These are phyloP conservation scores for Pachysolen tannophilus DNA, from an alignment of 805 yeast species.

Conservation along the genomic window DNA sequence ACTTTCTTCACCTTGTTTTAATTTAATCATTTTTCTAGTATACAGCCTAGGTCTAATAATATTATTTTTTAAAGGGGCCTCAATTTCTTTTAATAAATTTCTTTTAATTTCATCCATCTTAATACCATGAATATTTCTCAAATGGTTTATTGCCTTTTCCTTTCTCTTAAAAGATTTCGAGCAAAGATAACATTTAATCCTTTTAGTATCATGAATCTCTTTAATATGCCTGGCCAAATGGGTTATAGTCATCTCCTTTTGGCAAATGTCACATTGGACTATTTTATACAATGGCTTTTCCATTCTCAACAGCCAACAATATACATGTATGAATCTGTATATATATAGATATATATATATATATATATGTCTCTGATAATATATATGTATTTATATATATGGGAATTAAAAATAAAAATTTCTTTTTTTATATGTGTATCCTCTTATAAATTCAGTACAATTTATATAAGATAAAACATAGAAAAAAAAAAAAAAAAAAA, in stretches of 20 bases:
- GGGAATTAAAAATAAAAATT: no score
- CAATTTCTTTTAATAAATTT: slow-evolving; percentile 7
- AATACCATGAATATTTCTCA: slow-evolving; percentile 8
- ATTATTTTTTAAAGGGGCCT: slow-evolving; percentile 7
- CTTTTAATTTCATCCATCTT: slow-evolving; percentile 10
- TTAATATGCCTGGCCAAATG: slow-evolving; percentile 10
- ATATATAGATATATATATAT: no score
- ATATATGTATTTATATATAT: no score
- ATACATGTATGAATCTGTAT: not conserved
- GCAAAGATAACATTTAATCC: slow-evolving; percentile 9
- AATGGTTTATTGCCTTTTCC: slow-evolving; percentile 9
- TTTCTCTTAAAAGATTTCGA: slow-evolving; percentile 10
- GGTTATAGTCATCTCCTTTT: slow-evolving; percentile 10
- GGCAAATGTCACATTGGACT: slow-evolving; percentile 8
- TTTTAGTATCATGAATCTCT: slow-evolving; percentile 9
- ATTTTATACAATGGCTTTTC: slow-evolving; percentile 10
- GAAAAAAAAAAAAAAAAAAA: no score
- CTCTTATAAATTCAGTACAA: no score
- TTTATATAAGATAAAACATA: no score
- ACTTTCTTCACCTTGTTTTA: slow-evolving; percentile 9
- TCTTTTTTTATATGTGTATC: no score
- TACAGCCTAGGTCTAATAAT: slow-evolving; percentile 8
- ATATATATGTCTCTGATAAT: no score
- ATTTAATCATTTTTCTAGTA: slow-evolving; percentile 8
- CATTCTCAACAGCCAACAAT: not conserved